Evolutionary conservation across 441 rosid genomes (phyloP), one percentile per base, ranked within the genome.

Genomic region (Jatropha multifida): DNA sequence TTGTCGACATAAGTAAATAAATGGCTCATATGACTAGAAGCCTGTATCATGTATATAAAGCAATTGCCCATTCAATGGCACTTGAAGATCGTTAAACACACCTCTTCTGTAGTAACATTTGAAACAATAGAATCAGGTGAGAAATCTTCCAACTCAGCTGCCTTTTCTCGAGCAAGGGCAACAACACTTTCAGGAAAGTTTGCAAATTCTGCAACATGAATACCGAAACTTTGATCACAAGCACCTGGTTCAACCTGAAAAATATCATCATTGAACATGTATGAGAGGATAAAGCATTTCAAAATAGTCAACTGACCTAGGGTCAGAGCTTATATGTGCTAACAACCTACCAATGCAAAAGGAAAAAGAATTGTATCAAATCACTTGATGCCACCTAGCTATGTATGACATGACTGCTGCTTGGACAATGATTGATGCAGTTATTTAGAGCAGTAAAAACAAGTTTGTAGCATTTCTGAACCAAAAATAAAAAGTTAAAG

Each of bases 181-280:
- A 94, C 98, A 65, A 92, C 98, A 77, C 93, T 92, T 84, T 88
- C 93, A 52, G 99, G 98, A 83, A 96, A 96, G 82, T 94, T 94
- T 65, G 98, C 98, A 75, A 92, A 96, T 79, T 96, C 98, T 11
- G 99, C 98, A 69, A 96, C 99, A 77, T 96, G 99, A 81, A 96
- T 94, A 64, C 99, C 98, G 73, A 96, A 96, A 87, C 99, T 96
- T 82, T 94, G 99, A 87, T 96, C 98, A 86, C 98, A 94, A 68
- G 96, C 93, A 65, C 98, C 98, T 64, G 92, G 93, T 80, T 94
- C 97, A 81, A 92, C 98, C 99, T 92, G 83, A 58, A 78, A 74
- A 60, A 74, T 65, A 61, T 38, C 46, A 59, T 46, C 77, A 63
- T 8, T 65, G 61, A 40, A 59, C 46, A 26, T 49, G 68, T n/a